phyloP scores from a whole-genome alignment of 192 early-diverging fungal species.

The Neocallimastix lanati region DNA sequence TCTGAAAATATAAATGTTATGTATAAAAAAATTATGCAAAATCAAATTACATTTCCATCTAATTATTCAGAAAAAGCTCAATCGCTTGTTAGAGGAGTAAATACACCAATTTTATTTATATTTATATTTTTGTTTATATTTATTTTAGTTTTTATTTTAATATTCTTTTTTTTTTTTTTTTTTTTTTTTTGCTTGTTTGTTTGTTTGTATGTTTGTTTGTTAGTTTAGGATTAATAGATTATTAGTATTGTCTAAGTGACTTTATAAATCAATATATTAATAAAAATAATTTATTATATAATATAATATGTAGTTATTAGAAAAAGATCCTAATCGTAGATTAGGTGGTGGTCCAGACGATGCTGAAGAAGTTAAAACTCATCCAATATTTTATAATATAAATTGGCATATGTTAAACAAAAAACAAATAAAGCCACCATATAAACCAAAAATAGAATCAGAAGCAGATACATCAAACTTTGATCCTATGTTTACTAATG shows the following conservation, averaged over 20 bases:
- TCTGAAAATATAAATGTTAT: neutral
- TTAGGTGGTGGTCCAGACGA: conserved; percentile 30
- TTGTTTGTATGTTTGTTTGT: no score
- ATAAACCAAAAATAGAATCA: conserved; percentile 41
- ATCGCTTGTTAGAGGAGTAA: neutral
- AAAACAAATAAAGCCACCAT: conserved; percentile 43
- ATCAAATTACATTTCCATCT: neutral
- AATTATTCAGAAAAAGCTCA: neutral
- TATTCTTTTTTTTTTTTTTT: no score
- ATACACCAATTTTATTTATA: neutral
- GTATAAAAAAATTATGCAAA: neutral
- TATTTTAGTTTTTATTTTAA: no score
- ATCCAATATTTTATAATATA: conserved; percentile 38
- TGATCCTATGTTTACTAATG: conserved; percentile 25
- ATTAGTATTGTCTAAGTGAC: no score
- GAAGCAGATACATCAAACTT: conserved; percentile 29
- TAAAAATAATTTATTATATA: no score
- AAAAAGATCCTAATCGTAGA: conserved; percentile 37
- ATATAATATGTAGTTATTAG: conserved; percentile 11
- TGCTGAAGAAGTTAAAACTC: conserved; percentile 35
- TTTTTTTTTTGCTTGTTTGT: no score
- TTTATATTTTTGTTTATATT: no score
- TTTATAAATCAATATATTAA: no score
- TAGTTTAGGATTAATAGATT: no score
- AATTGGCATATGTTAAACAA: conserved; percentile 44